A percentile compares a stretch with the other conserved stretches of the same genome.
These are phyloP conservation scores for Aureobasidium namibiae DNA, from an alignment of 2,329 filamentous ascomycete genomes.

Conservation along the genomic window DNA sequence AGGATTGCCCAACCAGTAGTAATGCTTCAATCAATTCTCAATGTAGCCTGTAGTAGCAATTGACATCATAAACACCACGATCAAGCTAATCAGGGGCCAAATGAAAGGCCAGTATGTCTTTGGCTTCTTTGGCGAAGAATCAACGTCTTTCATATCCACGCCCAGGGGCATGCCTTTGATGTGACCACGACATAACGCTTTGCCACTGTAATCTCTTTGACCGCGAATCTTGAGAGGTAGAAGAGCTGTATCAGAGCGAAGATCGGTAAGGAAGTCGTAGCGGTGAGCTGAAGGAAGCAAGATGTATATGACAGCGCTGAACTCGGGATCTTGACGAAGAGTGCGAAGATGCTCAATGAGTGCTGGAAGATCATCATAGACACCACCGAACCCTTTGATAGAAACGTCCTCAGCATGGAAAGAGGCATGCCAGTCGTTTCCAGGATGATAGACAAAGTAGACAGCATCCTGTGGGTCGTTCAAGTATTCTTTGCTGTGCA, in stretches of 20 bases:
- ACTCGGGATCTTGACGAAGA: not conserved
- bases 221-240: not conserved
- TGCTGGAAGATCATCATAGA: not conserved
- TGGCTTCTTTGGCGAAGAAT: not conserved
- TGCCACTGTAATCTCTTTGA: not conserved
- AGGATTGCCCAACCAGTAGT: not conserved
- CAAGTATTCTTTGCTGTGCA: not conserved
- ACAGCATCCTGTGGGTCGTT: not conserved
- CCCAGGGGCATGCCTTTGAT: not conserved
- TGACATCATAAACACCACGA: not conserved
- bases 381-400: not conserved
- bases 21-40: not conserved
- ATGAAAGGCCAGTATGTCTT: not conserved
- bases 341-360: not conserved
- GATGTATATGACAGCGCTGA: not conserved
- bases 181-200: not conserved
- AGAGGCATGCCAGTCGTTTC: conserved; percentile 4
- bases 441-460: conserved; percentile 7
- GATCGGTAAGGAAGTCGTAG: not conserved
- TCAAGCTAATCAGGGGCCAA: not conserved
- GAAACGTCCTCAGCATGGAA: not conserved
- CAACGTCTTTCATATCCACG: not conserved
- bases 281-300: not conserved
- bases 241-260: not conserved
- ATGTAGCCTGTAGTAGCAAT: not conserved